Evolutionary conservation across 129 eudicot genomes (phyloP).

Genomic region (Artemisia annua): DNA sequence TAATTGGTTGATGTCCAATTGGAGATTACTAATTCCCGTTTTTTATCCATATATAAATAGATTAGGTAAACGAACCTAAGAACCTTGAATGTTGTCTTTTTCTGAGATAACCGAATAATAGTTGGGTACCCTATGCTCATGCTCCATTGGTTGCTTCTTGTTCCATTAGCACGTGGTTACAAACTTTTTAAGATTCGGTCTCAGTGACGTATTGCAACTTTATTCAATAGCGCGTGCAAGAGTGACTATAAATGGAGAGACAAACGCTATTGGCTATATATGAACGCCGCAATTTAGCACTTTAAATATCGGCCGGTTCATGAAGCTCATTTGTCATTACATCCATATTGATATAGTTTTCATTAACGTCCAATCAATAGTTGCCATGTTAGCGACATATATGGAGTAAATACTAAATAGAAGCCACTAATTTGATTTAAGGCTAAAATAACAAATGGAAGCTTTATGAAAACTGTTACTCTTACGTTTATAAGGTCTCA

Average conservation of each 20-base stretch:
- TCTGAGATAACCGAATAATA: constrained; percentile 4
- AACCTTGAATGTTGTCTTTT: constrained; percentile 4
- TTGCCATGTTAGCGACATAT: too few relatives aligned
- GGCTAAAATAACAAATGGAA: too few relatives aligned
- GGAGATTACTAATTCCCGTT: background rate
- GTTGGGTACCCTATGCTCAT: background rate
- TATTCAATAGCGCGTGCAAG: background rate
- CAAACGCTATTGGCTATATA: constrained; percentile 16
- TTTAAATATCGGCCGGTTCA: background rate
- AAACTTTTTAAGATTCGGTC: constrained; percentile 6
- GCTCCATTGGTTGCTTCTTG: too few relatives aligned
- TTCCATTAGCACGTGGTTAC: constrained; percentile 5
- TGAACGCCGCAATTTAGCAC: background rate
- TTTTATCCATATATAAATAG: background rate
- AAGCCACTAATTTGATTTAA: too few relatives aligned
- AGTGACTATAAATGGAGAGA: constrained; percentile 5
- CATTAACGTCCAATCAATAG: constrained; percentile 4
- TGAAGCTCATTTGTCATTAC: background rate
- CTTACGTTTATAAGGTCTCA: background rate
- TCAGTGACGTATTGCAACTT: constrained; percentile 9
- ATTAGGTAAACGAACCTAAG: constrained; percentile 10
- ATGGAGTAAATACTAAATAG: too few relatives aligned
- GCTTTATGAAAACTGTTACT: background rate
- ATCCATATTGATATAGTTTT: background rate
- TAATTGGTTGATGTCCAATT: background rate